Evolutionary conservation across 495 filamentous ascomycete species (phyloP).

Genomic region (Trichocladium uniseriatum): DNA sequence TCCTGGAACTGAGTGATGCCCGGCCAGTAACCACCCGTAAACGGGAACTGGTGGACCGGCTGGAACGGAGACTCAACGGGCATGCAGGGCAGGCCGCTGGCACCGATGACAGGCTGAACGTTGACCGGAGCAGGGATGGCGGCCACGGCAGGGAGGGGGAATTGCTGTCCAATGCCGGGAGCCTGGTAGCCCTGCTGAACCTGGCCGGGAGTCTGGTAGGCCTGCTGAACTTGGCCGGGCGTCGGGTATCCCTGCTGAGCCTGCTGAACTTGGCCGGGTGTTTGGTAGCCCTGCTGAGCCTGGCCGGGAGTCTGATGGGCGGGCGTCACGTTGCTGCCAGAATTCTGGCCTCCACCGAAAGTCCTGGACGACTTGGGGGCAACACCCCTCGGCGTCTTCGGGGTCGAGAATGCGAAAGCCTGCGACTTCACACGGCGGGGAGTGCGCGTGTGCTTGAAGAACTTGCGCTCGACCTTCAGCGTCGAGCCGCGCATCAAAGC

Average conservation of each 20-base stretch:
- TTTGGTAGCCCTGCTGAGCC: background rate
- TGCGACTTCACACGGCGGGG: conserved; percentile 13
- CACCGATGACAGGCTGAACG: background rate
- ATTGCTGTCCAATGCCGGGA: background rate
- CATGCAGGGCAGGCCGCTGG: conserved; percentile 3
- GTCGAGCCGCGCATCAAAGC: background rate
- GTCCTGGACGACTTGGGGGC: background rate
- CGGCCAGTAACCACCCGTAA: conserved; percentile 5
- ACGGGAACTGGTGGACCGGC: background rate
- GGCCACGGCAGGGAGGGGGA: background rate
- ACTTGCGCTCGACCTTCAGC: conserved; percentile 16
- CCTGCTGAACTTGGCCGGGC: background rate
- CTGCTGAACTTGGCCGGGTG: too few species aligned
- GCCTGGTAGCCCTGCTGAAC: background rate
- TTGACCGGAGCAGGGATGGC: conserved; percentile 1
- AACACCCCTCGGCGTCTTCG: conserved; percentile 3
- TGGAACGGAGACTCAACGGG: background rate
- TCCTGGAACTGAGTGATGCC: conserved; percentile 1
- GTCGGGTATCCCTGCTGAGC: too few species aligned
- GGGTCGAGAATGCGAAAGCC: conserved; percentile 3
- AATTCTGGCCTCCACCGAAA: background rate
- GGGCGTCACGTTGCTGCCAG: background rate
- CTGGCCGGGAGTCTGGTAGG: background rate
- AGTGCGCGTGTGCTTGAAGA: background rate
- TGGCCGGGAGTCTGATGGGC: background rate